These are phyloP conservation scores for Aspergillus piperis DNA, from an alignment of 2,329 filamentous ascomycete species.

Conservation along the genomic window DNA sequence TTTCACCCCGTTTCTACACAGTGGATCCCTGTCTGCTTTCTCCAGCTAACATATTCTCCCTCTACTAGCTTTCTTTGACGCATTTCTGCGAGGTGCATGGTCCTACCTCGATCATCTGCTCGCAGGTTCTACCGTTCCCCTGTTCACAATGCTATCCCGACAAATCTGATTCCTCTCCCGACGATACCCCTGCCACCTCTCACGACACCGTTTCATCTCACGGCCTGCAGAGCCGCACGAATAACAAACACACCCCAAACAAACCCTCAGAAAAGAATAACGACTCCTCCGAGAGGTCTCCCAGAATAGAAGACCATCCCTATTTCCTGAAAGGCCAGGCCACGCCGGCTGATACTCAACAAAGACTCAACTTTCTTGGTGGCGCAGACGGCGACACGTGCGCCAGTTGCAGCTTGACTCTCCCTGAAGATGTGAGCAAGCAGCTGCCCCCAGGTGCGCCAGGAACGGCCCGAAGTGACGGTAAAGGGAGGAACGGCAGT, in stretches of 20 bases:
- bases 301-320: slow-evolving; percentile 52
- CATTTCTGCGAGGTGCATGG: slow-evolving; percentile 66
- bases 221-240: slow-evolving; percentile 22
- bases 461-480: slow-evolving; percentile 52
- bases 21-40: slow-evolving; percentile 6
- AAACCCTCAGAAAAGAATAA: slow-evolving; percentile 15
- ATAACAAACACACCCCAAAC: slow-evolving; percentile 20
- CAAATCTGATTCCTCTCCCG: slow-evolving; percentile 41
- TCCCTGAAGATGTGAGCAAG: slow-evolving; percentile 57
- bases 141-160: slow-evolving; percentile 55
- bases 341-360: slow-evolving; percentile 43
- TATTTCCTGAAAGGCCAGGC: slow-evolving; percentile 50
- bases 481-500: slow-evolving; percentile 53
- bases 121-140: slow-evolving; percentile 57
- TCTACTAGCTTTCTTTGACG: slow-evolving; percentile 58
- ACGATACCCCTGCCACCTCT: slow-evolving; percentile 42
- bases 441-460: slow-evolving; percentile 56
- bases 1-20: neutral
- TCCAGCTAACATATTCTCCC: slow-evolving; percentile 7
- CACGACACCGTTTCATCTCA: slow-evolving; percentile 32
- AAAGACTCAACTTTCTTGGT: slow-evolving; percentile 46
- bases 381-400: slow-evolving; percentile 55
- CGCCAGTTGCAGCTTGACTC: slow-evolving; percentile 58
- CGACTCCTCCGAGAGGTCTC: slow-evolving; percentile 24
- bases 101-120: slow-evolving; percentile 63